Percentiles rank a stretch among this genome's conserved stretches.
Evolutionary conservation across 2,329 filamentous ascomycete species (phyloP).

Genomic region (Aspergillus flavus): DNA sequence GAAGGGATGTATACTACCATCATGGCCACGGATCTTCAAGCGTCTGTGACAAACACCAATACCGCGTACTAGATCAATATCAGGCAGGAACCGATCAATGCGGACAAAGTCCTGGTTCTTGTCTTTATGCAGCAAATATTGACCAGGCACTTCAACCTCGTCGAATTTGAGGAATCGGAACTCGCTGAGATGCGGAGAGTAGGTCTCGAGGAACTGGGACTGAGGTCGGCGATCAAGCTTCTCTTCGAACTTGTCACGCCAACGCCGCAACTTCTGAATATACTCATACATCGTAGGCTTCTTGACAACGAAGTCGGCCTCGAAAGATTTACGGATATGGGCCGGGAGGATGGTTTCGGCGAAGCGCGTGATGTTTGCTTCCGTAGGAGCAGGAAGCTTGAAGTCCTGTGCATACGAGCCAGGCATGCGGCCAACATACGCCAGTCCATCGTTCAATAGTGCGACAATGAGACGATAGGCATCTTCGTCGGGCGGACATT

Average conservation of each 20-base stretch:
- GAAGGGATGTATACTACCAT: slow-evolving; percentile 95
- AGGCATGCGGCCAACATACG: slow-evolving; percentile 87
- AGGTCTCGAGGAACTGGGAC: slow-evolving; percentile 75
- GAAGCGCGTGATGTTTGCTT: slow-evolving; percentile 95
- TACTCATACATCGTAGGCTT: slow-evolving; percentile 99
- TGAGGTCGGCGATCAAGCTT: slow-evolving; percentile 84
- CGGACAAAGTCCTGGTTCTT: slow-evolving; percentile 99
- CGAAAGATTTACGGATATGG: slow-evolving; percentile 95
- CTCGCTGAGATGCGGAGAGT: slow-evolving; percentile 89
- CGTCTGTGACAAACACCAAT: slow-evolving; percentile 90
- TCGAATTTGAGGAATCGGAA: slow-evolving; percentile 98
- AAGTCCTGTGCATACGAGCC: slow-evolving; percentile 85
- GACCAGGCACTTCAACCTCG: slow-evolving; percentile 95
- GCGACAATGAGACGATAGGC: slow-evolving; percentile 97
- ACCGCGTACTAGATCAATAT: slow-evolving; percentile 88
- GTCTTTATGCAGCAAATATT: slow-evolving; percentile 96
- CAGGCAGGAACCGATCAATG: slow-evolving; percentile 94
- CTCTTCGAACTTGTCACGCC: slow-evolving; percentile 97
- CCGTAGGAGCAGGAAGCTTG: slow-evolving; percentile 85
- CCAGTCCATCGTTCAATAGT: slow-evolving; percentile 89
- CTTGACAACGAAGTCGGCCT: slow-evolving; percentile 92
- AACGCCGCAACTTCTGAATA: slow-evolving; percentile 92
- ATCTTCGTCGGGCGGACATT: slow-evolving; percentile 97
- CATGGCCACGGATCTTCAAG: slow-evolving; percentile 93
- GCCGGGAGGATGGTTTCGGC: slow-evolving; percentile 92